Base-by-base conservation (phyloP, 2,329 filamentous ascomycete species). In the Aspergillus sp. region DNA sequence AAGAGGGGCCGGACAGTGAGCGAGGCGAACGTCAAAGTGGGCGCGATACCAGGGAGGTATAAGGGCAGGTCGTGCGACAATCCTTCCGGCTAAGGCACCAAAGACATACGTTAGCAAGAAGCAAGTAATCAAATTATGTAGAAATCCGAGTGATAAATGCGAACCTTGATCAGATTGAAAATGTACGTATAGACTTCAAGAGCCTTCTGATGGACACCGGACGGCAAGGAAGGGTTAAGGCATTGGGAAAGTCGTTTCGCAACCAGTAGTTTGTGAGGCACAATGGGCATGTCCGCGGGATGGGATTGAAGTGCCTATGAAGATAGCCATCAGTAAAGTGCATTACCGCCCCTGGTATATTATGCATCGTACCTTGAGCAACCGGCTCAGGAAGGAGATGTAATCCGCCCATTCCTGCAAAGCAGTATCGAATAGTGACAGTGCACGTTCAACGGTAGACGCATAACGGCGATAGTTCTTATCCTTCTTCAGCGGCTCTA, bases 391-490 rank as follows among this genome's bases (percentile, higher is more conserved):
- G 75, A 98, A 99, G 17, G 94, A 97, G 71, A 99, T 99, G 74
- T 99, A 99, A 79, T 99, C 95, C 52, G 96, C 95, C 95, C 95
- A 99, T 87, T 99, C 95, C 78, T 98, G 92, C 68, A 97, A 83
- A 30, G 92, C 88, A 15, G 91, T 93, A 74, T 99, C 95, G 80
- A 97, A 99, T 36, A 97, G 84, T 49, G 90, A 86, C 63, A 99
- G 84, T 36, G 92, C 91, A 75, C 92, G 87, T 72, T 98, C 94
- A 66, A 99, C 89, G 60, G 88, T 90, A 52, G 89, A 87, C 48
- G 92, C 92, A 86, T 98, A 99, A 76, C 93, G 90, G 67, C 93
- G 91, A 74, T 91, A 94, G 62, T 78, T 80, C 67, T 88, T 89
- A 71, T 89, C 85, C 69, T 86, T 87, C 68, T 82, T 79, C 45